These are phyloP conservation scores for Coprinopsis sp. DNA, from an alignment of 768 basidiomycete genomes.

Conservation along the genomic window DNA sequence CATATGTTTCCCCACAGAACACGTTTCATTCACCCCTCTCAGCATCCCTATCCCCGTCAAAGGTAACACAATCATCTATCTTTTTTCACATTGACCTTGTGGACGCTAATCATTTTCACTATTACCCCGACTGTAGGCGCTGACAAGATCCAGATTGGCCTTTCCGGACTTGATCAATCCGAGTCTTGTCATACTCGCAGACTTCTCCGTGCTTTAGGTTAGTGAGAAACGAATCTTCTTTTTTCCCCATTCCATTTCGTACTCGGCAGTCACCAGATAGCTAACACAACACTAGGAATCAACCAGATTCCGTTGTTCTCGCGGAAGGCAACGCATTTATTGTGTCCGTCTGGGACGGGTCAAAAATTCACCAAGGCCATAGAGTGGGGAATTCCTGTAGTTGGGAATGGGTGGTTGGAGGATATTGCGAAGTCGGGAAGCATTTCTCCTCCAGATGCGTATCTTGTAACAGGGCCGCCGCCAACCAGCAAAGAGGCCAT, in stretches of 20 bases:
- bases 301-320: slow-evolving; percentile 55
- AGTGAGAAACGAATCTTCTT: too few relatives aligned
- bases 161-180: slow-evolving; percentile 73
- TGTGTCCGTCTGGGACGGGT: slow-evolving; percentile 69
- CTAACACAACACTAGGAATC: slow-evolving; percentile 41
- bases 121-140: slow-evolving; percentile 48
- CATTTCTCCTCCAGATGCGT: slow-evolving; percentile 34
- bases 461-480: slow-evolving; percentile 23
- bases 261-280: not conserved
- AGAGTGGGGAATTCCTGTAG: slow-evolving; percentile 76
- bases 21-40: slow-evolving; percentile 69
- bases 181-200: slow-evolving; percentile 63
- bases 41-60: slow-evolving; percentile 50
- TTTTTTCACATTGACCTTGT: not conserved
- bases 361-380: slow-evolving; percentile 73
- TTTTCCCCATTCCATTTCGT: slow-evolving; percentile 13
- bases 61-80: slow-evolving; percentile 31
- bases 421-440: slow-evolving; percentile 50
- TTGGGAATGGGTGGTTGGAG: slow-evolving; percentile 67
- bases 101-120: not conserved
- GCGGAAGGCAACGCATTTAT: slow-evolving; percentile 68
- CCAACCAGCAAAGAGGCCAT: slow-evolving; percentile 9
- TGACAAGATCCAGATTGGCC: slow-evolving; percentile 53
- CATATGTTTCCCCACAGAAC: slow-evolving; percentile 62
- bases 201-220: slow-evolving; percentile 66